phyloP scores from a whole-genome alignment of 441 rosid genomes.

The Jatropha multifida region DNA sequence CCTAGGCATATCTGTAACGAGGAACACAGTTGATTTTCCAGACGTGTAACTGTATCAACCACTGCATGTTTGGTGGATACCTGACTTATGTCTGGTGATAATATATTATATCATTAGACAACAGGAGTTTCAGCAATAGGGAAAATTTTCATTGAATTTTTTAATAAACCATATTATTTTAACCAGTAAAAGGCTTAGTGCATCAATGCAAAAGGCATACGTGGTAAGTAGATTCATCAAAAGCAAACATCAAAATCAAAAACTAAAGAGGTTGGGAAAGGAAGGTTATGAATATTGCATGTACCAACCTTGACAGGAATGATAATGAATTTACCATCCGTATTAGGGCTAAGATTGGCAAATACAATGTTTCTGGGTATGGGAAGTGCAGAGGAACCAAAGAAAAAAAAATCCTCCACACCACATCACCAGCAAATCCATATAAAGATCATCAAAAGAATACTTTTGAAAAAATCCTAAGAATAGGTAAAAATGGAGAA shows the following conservation, averaged over 20 bases:
- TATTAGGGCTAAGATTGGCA: conserved; percentile 29
- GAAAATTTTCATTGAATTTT: not conserved
- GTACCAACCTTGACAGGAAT: conserved; percentile 44
- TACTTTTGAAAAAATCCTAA: not conserved
- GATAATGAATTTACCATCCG: conserved; percentile 27
- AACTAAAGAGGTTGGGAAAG: fast-evolving
- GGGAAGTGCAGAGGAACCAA: conserved; percentile 41
- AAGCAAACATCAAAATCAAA: not conserved
- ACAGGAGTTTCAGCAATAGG: not conserved
- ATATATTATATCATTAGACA: not conserved
- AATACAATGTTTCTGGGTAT: conserved; percentile 36
- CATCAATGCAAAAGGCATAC: too few relatives aligned
- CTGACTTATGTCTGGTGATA: conserved; percentile 66
- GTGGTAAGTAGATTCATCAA: not conserved
- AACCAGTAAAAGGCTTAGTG: too few relatives aligned
- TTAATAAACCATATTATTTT: too few relatives aligned
- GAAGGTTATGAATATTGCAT: not conserved
- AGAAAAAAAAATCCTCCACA: conserved; percentile 22
- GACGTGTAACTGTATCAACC: conserved; percentile 78
- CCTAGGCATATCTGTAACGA: conserved; percentile 61
- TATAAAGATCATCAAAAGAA: not conserved
- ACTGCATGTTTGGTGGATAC: conserved; percentile 41
- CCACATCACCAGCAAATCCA: conserved; percentile 46
- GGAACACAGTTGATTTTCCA: conserved; percentile 61
- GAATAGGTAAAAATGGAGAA: not conserved